Base-by-base conservation (phyloP, 352 stramenopile genomes). In the Saprolegnia parasitica region DNA sequence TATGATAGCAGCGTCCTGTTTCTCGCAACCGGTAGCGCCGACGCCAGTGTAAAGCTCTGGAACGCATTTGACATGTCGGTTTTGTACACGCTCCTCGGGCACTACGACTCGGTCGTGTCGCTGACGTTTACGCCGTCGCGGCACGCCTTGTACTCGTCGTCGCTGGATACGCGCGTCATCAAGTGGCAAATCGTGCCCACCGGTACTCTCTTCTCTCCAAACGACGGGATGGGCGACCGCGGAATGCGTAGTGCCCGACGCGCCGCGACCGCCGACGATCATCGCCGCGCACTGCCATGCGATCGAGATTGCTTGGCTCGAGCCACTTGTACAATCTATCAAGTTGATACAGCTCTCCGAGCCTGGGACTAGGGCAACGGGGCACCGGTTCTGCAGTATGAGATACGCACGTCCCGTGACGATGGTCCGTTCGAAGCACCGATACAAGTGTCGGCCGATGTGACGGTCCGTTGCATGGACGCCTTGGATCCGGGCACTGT, bases 171-270 rank as follows among this genome's bases (percentile, higher is more conserved):
- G 11, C 62, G 42, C 65, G 40, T 49, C 4, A 60, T 68, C 50
- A 61, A 61, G 47, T 68, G 62, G 62, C 62, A 68, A 35, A 47
- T 68, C 24, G 47, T 68, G 10, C 62, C 62, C 5, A 68, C 45
- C 5, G 62, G 62, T 68, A 35, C 3, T n/a, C n/a, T n/a, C n/a
- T n/a, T n/a, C n/a, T n/a, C n/a, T n/a, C n/a, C n/a, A 56, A 20
- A 65, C 18, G 16, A 49, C 21, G 49, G 18, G 15, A 55, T 56
- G 21, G 57, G 13, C 40, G 4, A 61, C 10, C 26, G 4, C n/a
- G 50, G 1, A 9, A 4, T n/a, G 10, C 18, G 32, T 61, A 68
- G 62, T 56, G n/a, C 62, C 62, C 4, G 62, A 68, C 50, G 16
- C 42, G 20, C 62, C 62, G 9, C 10, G 8, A n/a, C 62, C 65